A percentile compares a stretch with the other conserved stretches of the same genome.
Conservation (phyloP, 2,329 filamentous ascomycete species). For the Stemphylium beticola region DNA sequence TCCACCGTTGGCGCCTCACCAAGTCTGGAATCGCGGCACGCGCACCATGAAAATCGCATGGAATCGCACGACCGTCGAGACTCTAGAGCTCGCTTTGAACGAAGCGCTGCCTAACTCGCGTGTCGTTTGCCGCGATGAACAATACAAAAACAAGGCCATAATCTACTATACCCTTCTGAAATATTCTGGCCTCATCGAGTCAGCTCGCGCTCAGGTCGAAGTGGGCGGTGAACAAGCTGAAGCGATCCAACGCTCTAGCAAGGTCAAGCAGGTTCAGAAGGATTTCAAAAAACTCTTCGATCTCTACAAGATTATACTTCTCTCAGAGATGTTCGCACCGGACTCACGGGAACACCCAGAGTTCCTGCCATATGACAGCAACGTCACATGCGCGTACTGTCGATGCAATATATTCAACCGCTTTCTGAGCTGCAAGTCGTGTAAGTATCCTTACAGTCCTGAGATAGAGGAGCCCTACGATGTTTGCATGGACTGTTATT, state of each 20-base stretch:
- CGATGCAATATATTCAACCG: conserved; percentile 96
- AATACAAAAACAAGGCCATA: conserved; percentile 98
- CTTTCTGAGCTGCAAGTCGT: conserved; percentile 90
- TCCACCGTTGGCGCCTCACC: conserved; percentile 90
- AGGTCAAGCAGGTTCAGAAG: conserved; percentile 72
- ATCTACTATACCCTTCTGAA: conserved; percentile 85
- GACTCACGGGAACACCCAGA: conserved; percentile 74
- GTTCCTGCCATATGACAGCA: conserved; percentile 81
- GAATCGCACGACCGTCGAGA: conserved; percentile 94
- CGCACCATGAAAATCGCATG: conserved; percentile 97
- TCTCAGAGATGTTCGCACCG: conserved; percentile 84
- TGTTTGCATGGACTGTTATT: conserved; percentile 97
- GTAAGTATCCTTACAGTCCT: conserved; percentile 69
- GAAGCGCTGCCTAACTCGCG: conserved; percentile 89
- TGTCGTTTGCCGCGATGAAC: conserved; percentile 93
- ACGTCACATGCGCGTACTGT: conserved; percentile 95
- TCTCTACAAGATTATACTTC: conserved; percentile 77
- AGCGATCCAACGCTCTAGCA: conserved; percentile 50
- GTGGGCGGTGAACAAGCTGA: conserved; percentile 46
- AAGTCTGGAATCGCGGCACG: conserved; percentile 97
- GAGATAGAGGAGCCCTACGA: conserved; percentile 89
- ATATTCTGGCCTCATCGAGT: conserved; percentile 68
- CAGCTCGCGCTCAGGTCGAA: conserved; percentile 64
- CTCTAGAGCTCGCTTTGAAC: conserved; percentile 80
- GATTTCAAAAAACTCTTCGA: conserved; percentile 84